Percentiles rank a stretch among this genome's conserved stretches.
These are phyloP conservation scores for Fusarium devonianum DNA, from an alignment of 2,329 filamentous ascomycete genomes.

Conservation along the genomic window DNA sequence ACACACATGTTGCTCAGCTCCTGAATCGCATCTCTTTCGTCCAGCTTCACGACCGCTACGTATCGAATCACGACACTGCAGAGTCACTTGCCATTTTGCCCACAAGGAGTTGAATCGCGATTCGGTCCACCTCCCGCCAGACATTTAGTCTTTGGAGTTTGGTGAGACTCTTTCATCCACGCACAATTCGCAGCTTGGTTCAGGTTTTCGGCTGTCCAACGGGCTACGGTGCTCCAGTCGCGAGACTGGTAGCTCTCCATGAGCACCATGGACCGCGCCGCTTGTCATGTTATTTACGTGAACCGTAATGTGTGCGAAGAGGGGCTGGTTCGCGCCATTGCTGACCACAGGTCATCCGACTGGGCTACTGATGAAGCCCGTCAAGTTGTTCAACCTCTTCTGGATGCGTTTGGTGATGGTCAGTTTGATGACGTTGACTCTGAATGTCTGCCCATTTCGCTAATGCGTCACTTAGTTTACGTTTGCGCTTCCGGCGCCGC, in stretches of 20 bases:
- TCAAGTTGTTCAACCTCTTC: conserved; percentile 56
- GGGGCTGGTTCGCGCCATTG: conserved; percentile 49
- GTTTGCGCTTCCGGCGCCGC: conserved; percentile 61
- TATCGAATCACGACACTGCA: conserved; percentile 8
- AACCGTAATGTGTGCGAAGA: conserved; percentile 61
- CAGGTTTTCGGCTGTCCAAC: conserved; percentile 41
- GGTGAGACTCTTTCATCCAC: conserved; percentile 20
- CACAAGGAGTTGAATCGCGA: conserved; percentile 1
- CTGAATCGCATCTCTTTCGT: conserved; percentile 23
- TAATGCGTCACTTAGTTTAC: conserved; percentile 54
- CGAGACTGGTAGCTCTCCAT: conserved; percentile 65
- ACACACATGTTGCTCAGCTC: conserved; percentile 29
- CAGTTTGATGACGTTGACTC: conserved; percentile 23
- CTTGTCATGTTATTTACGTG: conserved; percentile 67
- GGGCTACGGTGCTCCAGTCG: conserved; percentile 66
- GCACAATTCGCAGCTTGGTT: conserved; percentile 31
- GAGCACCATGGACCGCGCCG: conserved; percentile 64
- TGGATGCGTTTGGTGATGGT: conserved; percentile 65
- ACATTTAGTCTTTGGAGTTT: conserved; percentile 26
- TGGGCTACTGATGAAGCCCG: conserved; percentile 52
- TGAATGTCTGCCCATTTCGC: conserved; percentile 13
- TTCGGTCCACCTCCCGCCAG: conserved; percentile 3
- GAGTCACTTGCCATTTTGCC: conserved; percentile 1
- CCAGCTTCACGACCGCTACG: conserved; percentile 20
- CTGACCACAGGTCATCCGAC: conserved; percentile 35